Evolutionary conservation across 2,329 filamentous ascomycete species (phyloP), one percentile per base, ranked within the genome.

Genomic region (Ilyonectria sp.): DNA sequence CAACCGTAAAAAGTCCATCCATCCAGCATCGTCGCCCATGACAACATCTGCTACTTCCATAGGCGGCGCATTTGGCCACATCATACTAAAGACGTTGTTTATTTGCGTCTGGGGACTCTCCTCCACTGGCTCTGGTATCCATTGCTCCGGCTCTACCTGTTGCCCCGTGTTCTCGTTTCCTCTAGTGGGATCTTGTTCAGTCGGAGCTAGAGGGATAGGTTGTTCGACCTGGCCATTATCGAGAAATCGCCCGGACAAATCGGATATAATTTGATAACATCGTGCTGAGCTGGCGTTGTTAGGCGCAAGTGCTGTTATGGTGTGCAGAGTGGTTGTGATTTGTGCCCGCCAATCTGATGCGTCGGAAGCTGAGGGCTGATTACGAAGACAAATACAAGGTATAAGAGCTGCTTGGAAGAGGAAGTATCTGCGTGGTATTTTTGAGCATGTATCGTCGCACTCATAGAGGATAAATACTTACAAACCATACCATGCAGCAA

Each of bases 371-470:
- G 72, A 69, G 0, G 84, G 82, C 6, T 82, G 75, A 60, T 84
- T 85, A 6, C 84, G 82, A 2, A 86, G 77, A 63, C 83, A 86
- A 11, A 86, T 82, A 52, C 80, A 82, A 1, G 84, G 85, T 10
- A 86, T 86, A 17, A 86, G 74, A 2, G 81, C 82, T 0, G 84
- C 84, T 63, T 86, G 85, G 60, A 86, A 86, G 6, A 86, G 77
- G 63, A 86, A 86, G 69, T 85, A 86, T 44, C 84, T 81, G 23
- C 1, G 31, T 6, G 15, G 26, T 15, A 21, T n/a, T 19, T 9
- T 10, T 6, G 8, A 10, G 15, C 2, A 6, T 29, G 7, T 26
- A 29, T 8, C 10, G 4, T 6, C 4, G 26, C 5, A 49, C 13
- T 19, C 23, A 8, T 3, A 6, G 3, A 13, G 3, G 17, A 7